Base-by-base conservation (phyloP, 164 flowering plant species). In the Aristolochia californica region DNA sequence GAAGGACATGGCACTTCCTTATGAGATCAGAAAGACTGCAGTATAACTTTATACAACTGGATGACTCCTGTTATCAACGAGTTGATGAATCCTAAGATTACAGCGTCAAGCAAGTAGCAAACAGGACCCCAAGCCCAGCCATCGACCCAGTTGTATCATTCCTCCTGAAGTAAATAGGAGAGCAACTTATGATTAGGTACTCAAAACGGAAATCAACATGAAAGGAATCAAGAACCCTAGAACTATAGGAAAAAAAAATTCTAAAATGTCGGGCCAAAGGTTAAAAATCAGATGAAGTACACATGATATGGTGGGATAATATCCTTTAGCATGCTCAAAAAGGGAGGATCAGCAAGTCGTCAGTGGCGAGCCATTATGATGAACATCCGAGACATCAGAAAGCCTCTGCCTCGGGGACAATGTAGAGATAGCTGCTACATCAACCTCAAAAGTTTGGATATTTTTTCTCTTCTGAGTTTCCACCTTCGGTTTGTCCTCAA, bases 331-430 rank as follows among this genome's bases (percentile, higher is more conserved):
- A 26, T 53, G 43, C 28, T 17, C 28, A 43, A 55, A 5, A n/a
- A 2, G 8, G 22, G 26, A 38, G 43, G n/a, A 56, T 78, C 73
- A 87, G 69, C 61, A 83, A 54, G 76, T 77, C 69, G 77, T 62
- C 49, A 81, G 84, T 21, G 89, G 82, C 49, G 84, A 83, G 58
- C 78, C 80, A 68, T 84, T 77, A 63, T 78, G 72, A 60, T 74
- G 89, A 56, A 85, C 91, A 76, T 88, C 91, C 5, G 85, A 78
- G 51, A 80, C 74, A 77, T 85, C 91, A 15, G 85, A 83, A 2
- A 77, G 67, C 77, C 85, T 82, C 68, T 78, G 96, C 71, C 84
- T 83, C 14, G 88, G 91, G 25, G 96, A 85, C 58, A 81, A 74
- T 0, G 77, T 68, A 44, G 77, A 60, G 50, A 59, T 68, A 49